phyloP scores from a whole-genome alignment of 2,329 filamentous ascomycete species.

The Sporothrix brunneoviolacea region DNA sequence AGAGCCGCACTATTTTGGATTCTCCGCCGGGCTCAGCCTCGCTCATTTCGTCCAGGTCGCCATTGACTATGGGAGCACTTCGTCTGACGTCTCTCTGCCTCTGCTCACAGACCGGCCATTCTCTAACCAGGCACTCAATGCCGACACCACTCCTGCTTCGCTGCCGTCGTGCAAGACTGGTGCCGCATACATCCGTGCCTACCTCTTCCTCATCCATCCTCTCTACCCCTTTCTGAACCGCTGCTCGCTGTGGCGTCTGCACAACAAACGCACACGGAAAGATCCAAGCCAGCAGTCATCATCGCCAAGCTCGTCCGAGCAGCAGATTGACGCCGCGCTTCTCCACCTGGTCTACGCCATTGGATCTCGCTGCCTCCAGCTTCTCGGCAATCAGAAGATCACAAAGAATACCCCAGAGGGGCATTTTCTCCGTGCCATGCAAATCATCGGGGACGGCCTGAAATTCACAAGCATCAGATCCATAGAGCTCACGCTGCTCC shows the following conservation, averaged over 20 bases:
- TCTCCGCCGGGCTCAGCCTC: constrained; percentile 14
- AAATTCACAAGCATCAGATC: constrained; percentile 13
- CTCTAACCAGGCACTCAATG: constrained; percentile 9
- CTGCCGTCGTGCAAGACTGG: neutral
- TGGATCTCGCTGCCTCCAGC: constrained; percentile 9
- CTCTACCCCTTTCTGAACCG: constrained; percentile 12
- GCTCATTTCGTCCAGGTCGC: constrained; percentile 15
- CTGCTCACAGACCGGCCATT: constrained; percentile 13
- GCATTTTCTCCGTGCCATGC: constrained; percentile 12
- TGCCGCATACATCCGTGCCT: constrained; percentile 8
- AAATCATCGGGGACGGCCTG: constrained; percentile 9
- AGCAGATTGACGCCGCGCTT: constrained; percentile 1
- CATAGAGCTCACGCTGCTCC: constrained; percentile 9
- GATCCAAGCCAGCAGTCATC: too few relatives aligned
- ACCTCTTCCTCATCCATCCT: constrained; percentile 12
- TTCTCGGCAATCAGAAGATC: neutral
- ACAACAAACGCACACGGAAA: neutral
- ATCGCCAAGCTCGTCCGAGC: neutral
- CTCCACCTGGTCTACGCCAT: constrained; percentile 14
- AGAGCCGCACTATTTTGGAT: constrained; percentile 16
- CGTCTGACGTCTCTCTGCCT: constrained; percentile 9
- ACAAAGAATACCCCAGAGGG: constrained; percentile 8
- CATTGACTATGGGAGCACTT: constrained; percentile 9
- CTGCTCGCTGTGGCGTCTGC: constrained; percentile 1
- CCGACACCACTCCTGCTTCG: neutral